Conservation (phyloP, 116 monocot genomes). For the Papilionanthe hybrid region DNA sequence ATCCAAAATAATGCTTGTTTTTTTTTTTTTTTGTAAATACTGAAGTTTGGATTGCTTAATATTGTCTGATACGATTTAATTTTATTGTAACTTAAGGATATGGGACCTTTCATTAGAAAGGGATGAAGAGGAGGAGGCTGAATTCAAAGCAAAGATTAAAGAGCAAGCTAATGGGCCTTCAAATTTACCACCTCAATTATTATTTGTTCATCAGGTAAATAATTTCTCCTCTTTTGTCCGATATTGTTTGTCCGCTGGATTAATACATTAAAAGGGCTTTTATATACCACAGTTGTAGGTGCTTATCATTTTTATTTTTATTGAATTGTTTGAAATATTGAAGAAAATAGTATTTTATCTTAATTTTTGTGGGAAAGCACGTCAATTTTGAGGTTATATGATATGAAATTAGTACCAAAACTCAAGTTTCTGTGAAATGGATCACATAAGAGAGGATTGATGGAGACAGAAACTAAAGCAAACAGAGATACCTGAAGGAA, state of each 20-base stretch:
- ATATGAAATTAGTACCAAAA: too few relatives aligned
- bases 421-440: too few relatives aligned
- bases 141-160: slow-evolving; percentile 74
- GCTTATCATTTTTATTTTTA: too few relatives aligned
- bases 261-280: not conserved
- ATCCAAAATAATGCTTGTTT: not conserved
- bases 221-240: not conserved
- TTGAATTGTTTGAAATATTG: too few relatives aligned
- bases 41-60: not conserved
- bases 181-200: slow-evolving; percentile 92
- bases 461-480: too few relatives aligned
- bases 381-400: too few relatives aligned
- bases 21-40: not conserved
- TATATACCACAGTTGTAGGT: too few relatives aligned
- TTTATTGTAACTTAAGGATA: slow-evolving; percentile 42
- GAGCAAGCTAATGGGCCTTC: slow-evolving; percentile 83
- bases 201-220: slow-evolving; percentile 92
- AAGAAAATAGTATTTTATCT: too few relatives aligned
- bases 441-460: too few relatives aligned
- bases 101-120: slow-evolving; percentile 96
- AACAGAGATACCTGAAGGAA: too few relatives aligned
- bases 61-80: not conserved
- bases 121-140: slow-evolving; percentile 94
- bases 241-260: not conserved
- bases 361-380: too few relatives aligned